Evolutionary conservation across 2,329 filamentous ascomycete species (phyloP).

Genomic region (Thermomyces lanuginosus): DNA sequence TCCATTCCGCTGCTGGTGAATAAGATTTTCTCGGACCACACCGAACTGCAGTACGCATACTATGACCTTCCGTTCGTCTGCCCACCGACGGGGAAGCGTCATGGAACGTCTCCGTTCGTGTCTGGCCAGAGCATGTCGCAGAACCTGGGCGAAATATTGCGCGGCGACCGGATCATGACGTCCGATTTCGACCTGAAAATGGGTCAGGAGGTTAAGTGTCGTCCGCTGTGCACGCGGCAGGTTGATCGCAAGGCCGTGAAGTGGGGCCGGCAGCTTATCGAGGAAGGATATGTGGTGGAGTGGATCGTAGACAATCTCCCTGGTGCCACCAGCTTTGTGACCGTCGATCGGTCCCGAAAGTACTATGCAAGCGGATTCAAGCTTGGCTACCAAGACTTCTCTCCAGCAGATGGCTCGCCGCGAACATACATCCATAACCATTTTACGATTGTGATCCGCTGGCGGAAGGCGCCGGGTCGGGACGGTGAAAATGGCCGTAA

Average conservation of each 20-base stretch:
- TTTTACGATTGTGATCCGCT: conserved; percentile 67
- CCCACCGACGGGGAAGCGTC: conserved; percentile 52
- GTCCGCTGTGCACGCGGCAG: conserved; percentile 53
- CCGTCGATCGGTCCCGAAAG: conserved; percentile 65
- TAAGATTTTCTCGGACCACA: conserved; percentile 81
- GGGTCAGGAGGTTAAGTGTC: conserved; percentile 57
- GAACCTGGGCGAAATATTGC: conserved; percentile 73
- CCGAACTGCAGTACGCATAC: conserved; percentile 82
- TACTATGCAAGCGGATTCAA: conserved; percentile 88
- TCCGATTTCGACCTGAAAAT: conserved; percentile 72
- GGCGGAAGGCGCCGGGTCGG: conserved; percentile 52
- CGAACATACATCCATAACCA: conserved; percentile 75
- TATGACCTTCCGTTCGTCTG: conserved; percentile 78
- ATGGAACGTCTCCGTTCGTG: conserved; percentile 50
- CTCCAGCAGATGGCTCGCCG: conserved; percentile 41
- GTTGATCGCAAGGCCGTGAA: conserved; percentile 49
- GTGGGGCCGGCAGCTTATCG: conserved; percentile 55
- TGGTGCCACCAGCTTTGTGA: conserved; percentile 75
- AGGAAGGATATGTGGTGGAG: conserved; percentile 69
- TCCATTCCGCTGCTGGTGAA: conserved; percentile 74
- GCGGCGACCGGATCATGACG: conserved; percentile 68
- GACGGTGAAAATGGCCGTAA: conserved; percentile 56
- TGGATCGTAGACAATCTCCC: conserved; percentile 91
- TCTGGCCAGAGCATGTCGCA: conserved; percentile 64
- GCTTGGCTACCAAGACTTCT: conserved; percentile 58